Conservation (phyloP, 805 yeast genomes). For the Saccharomycopsis babjevae region DNA sequence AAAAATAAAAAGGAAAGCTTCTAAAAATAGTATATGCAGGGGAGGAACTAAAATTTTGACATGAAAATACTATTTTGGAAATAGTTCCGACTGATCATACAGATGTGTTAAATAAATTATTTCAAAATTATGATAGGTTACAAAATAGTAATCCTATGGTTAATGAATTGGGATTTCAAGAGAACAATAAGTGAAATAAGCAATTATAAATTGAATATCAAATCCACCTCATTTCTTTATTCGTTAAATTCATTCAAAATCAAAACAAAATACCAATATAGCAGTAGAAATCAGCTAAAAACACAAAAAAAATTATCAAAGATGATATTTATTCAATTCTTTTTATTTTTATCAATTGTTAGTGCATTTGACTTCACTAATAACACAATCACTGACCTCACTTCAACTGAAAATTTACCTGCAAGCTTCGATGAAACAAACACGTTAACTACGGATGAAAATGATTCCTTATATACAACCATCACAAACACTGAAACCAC, state of each 20-base stretch:
- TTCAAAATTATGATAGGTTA: neutral
- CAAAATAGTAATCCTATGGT: neutral
- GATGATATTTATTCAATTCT: neutral
- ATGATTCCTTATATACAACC: neutral
- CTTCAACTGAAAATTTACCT: neutral
- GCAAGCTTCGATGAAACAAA: neutral
- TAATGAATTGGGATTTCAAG: neutral
- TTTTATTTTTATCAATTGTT: neutral
- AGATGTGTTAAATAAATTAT: neutral
- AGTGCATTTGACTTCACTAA: neutral
- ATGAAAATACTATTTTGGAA: neutral
- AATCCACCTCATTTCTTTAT: neutral
- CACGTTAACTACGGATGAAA: neutral
- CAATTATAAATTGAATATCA: neutral
- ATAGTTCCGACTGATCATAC: neutral
- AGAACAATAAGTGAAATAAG: neutral
- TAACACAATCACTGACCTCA: neutral
- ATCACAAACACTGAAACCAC: slow-evolving; percentile 21
- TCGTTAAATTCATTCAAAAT: too few species aligned
- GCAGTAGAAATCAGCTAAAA: neutral
- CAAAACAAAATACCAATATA: neutral
- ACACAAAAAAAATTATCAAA: neutral
- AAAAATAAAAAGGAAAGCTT: neutral
- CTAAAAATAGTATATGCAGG: neutral
- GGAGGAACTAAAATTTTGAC: neutral